Evolutionary conservation across 2,329 filamentous ascomycete genomes (phyloP).

Genomic region (Didymella arachidicola): DNA sequence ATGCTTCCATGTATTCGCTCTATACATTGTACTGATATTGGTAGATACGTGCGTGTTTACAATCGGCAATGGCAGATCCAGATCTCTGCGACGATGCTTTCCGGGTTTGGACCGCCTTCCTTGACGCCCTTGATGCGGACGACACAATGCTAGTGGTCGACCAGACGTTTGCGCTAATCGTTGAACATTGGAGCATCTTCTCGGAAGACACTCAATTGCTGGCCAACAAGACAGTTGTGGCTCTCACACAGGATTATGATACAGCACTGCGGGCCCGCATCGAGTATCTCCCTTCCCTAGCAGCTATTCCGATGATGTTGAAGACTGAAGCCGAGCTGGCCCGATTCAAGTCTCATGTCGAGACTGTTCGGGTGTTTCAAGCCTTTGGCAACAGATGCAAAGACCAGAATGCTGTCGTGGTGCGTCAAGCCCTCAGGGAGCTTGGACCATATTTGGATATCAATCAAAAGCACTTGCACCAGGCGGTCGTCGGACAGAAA

Average conservation of each 20-base stretch:
- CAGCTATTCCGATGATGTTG: conserved; percentile 71
- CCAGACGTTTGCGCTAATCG: conserved; percentile 87
- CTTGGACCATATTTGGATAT: conserved; percentile 74
- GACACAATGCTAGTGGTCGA: conserved; percentile 83
- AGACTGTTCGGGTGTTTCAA: conserved; percentile 70
- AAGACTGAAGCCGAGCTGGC: conserved; percentile 72
- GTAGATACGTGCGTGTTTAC: conserved; percentile 88
- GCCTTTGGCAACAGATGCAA: conserved; percentile 76
- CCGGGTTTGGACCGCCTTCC: conserved; percentile 81
- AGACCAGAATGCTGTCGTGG: conserved; percentile 87
- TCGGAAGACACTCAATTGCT: conserved; percentile 65
- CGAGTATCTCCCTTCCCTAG: conserved; percentile 79
- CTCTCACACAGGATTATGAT: conserved; percentile 70
- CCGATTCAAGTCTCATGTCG: conserved; percentile 69
- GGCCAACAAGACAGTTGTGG: conserved; percentile 69
- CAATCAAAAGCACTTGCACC: conserved; percentile 81
- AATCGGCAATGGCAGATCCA: conserved; percentile 79
- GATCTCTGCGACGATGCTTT: conserved; percentile 82
- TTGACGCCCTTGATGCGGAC: conserved; percentile 73
- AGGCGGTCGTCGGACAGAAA: conserved; percentile 81
- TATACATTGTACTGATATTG: conserved; percentile 30
- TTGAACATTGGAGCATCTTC: conserved; percentile 78
- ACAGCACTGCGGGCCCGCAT: conserved; percentile 70
- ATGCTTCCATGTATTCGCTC: conserved; percentile 36
- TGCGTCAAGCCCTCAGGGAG: conserved; percentile 81